These are phyloP conservation scores for Trypanosoma grayi DNA, from an alignment of 208 protist genomes.

Conservation along the genomic window DNA sequence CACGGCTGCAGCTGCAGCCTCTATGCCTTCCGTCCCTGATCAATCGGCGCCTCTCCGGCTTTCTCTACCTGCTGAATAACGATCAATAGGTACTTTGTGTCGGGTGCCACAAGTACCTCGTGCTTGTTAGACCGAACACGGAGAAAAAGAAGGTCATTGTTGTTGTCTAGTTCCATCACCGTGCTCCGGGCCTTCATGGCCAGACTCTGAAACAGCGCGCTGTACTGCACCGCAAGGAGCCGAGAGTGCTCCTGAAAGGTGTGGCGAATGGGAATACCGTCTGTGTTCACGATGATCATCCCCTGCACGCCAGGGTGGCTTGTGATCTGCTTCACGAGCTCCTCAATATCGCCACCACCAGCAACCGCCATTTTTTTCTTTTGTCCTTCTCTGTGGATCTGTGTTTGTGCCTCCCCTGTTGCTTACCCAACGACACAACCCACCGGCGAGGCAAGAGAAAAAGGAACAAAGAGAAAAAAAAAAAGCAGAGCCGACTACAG, in stretches of 20 bases:
- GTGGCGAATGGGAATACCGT: constrained; percentile 93
- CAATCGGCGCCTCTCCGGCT: constrained; percentile 24
- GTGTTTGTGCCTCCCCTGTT: not conserved
- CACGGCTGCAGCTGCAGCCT: too few species aligned
- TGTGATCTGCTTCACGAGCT: constrained; percentile 95
- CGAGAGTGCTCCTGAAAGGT: constrained; percentile 90
- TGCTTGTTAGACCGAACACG: constrained; percentile 94
- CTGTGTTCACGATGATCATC: constrained; percentile 94
- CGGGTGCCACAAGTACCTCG: constrained; percentile 96
- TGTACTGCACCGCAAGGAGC: constrained; percentile 92
- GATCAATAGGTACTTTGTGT: constrained; percentile 89
- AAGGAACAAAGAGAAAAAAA: not conserved
- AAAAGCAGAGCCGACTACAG: too few species aligned
- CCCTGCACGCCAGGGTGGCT: constrained; percentile 93
- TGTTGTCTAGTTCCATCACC: constrained; percentile 92
- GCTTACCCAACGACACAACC: too few species aligned
- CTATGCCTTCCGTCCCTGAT: constrained; percentile 13
- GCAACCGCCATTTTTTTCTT: constrained; percentile 43
- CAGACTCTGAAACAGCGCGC: constrained; percentile 92
- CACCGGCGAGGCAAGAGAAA: not conserved
- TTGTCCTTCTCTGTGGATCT: not conserved
- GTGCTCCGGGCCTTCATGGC: constrained; percentile 88
- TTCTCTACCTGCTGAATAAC: constrained; percentile 83
- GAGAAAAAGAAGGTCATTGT: constrained; percentile 95
- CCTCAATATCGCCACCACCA: constrained; percentile 92